Percentiles rank a stretch among this genome's conserved stretches.
Evolutionary conservation across 768 basidiomycete genomes (phyloP).

Genomic region (Harrya chromipes): DNA sequence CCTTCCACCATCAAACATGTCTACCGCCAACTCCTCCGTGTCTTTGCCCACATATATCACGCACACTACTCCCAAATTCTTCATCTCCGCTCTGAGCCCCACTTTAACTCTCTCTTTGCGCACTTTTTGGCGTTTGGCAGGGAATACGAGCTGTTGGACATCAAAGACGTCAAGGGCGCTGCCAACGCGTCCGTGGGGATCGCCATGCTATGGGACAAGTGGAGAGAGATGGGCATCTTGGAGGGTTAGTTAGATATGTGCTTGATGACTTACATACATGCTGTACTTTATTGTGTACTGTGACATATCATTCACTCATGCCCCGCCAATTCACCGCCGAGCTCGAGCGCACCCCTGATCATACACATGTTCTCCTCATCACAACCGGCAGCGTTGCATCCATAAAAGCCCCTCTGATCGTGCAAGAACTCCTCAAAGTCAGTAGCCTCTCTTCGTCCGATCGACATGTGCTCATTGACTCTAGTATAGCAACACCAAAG

Average conservation of each 20-base stretch:
- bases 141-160: slow-evolving; percentile 88
- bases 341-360: slow-evolving; percentile 22
- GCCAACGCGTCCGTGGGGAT: slow-evolving; percentile 61
- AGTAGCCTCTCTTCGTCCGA: slow-evolving; percentile 30
- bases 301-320: no score
- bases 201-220: slow-evolving; percentile 81
- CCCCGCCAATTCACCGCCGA: slow-evolving; percentile 25
- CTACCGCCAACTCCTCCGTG: slow-evolving; percentile 93
- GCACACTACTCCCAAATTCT: slow-evolving; percentile 90
- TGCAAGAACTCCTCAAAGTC: slow-evolving; percentile 65
- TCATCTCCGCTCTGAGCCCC: slow-evolving; percentile 89
- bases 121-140: slow-evolving; percentile 96
- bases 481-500: slow-evolving; percentile 70
- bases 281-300: slow-evolving; percentile 13
- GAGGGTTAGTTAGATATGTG: slow-evolving; percentile 31
- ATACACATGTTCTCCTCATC: slow-evolving; percentile 71
- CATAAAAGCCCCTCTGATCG: slow-evolving; percentile 90
- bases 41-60: slow-evolving; percentile 97
- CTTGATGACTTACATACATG: neutral
- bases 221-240: slow-evolving; percentile 83
- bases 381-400: slow-evolving; percentile 96
- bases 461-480: neutral
- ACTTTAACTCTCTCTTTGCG: slow-evolving; percentile 96
- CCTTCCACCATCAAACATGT: slow-evolving; percentile 89
- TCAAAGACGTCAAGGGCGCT: slow-evolving; percentile 81